Evolutionary conservation across 192 early-diverging fungal species (phyloP).

Genomic region (Coemansia sp.): DNA sequence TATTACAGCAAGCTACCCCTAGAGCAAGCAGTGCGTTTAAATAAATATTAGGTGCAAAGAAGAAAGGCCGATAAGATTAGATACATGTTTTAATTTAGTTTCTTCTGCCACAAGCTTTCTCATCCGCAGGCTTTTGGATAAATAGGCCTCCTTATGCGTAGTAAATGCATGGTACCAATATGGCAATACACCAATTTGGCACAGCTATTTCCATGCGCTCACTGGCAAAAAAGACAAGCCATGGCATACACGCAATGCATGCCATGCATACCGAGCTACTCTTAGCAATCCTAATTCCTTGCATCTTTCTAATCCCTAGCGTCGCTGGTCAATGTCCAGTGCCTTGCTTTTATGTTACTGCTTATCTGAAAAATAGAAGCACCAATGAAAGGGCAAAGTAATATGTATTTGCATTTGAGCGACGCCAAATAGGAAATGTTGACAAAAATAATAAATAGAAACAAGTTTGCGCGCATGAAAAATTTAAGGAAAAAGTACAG

Average conservation of each 20-base stretch:
- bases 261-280: background rate
- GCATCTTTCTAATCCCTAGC: background rate
- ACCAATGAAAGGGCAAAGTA: background rate
- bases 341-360: no score
- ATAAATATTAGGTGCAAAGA: background rate
- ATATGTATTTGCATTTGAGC: background rate
- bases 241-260: background rate
- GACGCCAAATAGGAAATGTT: background rate
- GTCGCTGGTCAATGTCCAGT: background rate
- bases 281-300: background rate
- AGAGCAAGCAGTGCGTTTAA: background rate
- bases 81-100: background rate
- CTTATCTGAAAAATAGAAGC: background rate
- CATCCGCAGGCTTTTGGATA: background rate
- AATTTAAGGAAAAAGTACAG: background rate
- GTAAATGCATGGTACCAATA: background rate
- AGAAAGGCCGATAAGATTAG: background rate
- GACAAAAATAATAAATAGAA: background rate
- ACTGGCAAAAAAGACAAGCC: no score
- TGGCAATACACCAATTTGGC: background rate
- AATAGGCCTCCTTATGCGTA: background rate
- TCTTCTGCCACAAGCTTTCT: background rate
- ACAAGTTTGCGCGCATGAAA: constrained; percentile 2
- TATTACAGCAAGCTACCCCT: background rate
- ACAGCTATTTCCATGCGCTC: background rate